Base-by-base conservation (phyloP, 2,329 filamentous ascomycete species). In the Botrytis cinerea region DNA sequence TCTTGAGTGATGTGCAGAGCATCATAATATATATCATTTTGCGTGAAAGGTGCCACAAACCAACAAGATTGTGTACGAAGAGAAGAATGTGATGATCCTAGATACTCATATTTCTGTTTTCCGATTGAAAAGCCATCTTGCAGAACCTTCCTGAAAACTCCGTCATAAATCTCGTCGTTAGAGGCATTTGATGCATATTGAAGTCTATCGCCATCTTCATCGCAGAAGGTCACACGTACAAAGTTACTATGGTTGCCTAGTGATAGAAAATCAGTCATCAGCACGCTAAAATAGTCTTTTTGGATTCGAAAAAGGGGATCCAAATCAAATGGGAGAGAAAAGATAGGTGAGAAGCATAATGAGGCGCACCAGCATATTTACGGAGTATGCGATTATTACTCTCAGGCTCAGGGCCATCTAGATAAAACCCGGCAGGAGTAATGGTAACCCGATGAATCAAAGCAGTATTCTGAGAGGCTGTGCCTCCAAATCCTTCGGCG, bases 71-170 rank as follows among this genome's bases (percentile, higher is more conserved):
- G 92, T 0, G 89, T 86, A 20, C 93, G 86, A 6, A 95, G 85
- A 0, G 92, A 94, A 0, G 92, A 95, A 80, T 95, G 91, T 0
- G 92, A 94, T 80, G 94, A 95, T 0, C 93, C 93, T 0, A 95
- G 84, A 78, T 95, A 95, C 0, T 82, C 81, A 78, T 89, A 94
- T 0, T 81, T 79, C 20, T 89, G 84, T 0, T 89, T 92, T 4
- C 87, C 92, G 71, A 95, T 88, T 0, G 82, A 78, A 43, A 97
- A 88, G 0, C 90, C 90, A 0, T 84, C 78, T 3, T 83, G 80
- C 14, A 96, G 84, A 0, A 93, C 82, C 0, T 79, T 75, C 70
- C 87, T 87, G 81, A 94, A 95, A 0, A 90, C 87, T 0, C 80
- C 77, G 74, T 89, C 87, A 66, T 83, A 85, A 14, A 94, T 84